Evolutionary conservation across 441 rosid species (phyloP).

Genomic region (Capsella rubella): DNA sequence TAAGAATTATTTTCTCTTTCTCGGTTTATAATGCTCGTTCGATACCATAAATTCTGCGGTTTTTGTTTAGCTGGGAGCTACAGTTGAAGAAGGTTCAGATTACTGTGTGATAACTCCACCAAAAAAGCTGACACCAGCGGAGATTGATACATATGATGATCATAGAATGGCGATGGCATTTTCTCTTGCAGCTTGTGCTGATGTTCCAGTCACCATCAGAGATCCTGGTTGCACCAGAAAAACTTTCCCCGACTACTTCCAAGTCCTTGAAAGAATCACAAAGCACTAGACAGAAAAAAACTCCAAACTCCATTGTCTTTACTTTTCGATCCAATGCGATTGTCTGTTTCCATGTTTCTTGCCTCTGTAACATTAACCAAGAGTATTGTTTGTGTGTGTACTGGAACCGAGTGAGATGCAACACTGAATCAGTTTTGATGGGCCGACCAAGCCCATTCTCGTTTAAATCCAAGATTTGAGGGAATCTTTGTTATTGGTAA

Average conservation of each 20-base stretch:
- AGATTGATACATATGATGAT: slow-evolving; percentile 95
- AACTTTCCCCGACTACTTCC: slow-evolving; percentile 95
- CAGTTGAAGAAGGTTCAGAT: slow-evolving; percentile 94
- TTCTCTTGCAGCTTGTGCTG: slow-evolving; percentile 97
- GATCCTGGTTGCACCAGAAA: slow-evolving; percentile 96
- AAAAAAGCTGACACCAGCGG: slow-evolving; percentile 67
- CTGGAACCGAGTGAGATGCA: slow-evolving; percentile 19
- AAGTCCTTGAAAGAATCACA: slow-evolving; percentile 78
- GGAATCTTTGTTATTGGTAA: too few relatives aligned
- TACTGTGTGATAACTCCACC: slow-evolving; percentile 97
- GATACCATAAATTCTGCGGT: not conserved
- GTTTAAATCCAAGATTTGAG: too few relatives aligned
- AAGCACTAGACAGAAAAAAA: slow-evolving; percentile 50
- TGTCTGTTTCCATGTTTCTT: slow-evolving; percentile 16
- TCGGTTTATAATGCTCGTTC: not conserved
- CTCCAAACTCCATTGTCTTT: not conserved
- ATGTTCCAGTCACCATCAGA: slow-evolving; percentile 88
- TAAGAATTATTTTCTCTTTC: slow-evolving; percentile 15
- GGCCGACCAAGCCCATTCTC: not conserved
- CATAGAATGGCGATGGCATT: slow-evolving; percentile 99
- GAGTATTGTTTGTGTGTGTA: slow-evolving; percentile 19
- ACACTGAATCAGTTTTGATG: slow-evolving; percentile 18
- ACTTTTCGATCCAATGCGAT: slow-evolving; percentile 15
- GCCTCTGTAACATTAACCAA: slow-evolving; percentile 34
- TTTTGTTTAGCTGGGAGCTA: slow-evolving; percentile 84